Evolutionary conservation across 257 asterid genomes (phyloP).

Genomic region (Penstemon barbatus): DNA sequence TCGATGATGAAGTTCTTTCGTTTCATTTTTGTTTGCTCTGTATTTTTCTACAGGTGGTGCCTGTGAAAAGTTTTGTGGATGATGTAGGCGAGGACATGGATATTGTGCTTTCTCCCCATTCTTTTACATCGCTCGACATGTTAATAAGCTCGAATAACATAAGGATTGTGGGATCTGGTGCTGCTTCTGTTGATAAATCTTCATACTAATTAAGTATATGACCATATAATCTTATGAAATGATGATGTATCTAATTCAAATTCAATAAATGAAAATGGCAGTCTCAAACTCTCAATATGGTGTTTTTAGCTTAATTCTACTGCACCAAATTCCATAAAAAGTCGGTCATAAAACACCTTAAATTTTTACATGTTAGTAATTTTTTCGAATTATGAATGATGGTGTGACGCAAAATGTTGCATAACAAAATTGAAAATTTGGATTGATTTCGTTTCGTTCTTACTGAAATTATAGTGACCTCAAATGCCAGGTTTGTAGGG

Average conservation of each 20-base stretch:
- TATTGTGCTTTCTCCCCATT: conserved; percentile 49
- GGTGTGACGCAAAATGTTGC: no score
- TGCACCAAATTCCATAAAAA: no score
- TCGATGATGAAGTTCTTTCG: no score
- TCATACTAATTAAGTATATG: conserved; percentile 29
- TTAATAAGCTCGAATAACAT: conserved; percentile 30
- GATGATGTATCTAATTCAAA: neutral
- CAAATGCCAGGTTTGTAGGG: no score
- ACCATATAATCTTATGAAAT: neutral
- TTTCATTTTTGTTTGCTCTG: neutral
- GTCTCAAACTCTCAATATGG: no score
- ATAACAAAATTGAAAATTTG: no score
- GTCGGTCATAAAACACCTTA: no score
- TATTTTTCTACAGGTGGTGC: conserved; percentile 53
- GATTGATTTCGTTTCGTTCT: no score
- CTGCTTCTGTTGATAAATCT: conserved; percentile 39
- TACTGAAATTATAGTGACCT: no score
- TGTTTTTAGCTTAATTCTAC: no score
- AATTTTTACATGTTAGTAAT: no score
- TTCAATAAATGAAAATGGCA: conserved; percentile 15
- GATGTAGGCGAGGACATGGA: conserved; percentile 54
- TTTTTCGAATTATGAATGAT: no score
- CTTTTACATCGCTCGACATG: conserved; percentile 58
- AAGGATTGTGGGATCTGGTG: conserved; percentile 36
- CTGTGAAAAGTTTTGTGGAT: conserved; percentile 40